Conservation (phyloP, 768 basidiomycete genomes). For the Pleurotus ostreatus region DNA sequence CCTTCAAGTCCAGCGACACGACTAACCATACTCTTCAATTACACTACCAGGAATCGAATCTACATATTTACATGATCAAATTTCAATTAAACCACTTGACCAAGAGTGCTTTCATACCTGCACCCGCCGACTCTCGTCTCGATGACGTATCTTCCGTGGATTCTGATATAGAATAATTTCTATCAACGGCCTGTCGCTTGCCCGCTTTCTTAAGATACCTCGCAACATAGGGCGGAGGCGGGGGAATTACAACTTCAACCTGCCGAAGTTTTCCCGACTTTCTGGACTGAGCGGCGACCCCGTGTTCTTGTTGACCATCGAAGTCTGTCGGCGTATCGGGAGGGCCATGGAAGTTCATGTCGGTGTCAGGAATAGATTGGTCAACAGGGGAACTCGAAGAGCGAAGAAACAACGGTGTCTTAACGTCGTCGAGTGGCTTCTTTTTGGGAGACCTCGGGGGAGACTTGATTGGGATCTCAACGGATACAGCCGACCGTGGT, state of each 20-base stretch:
- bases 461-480: background rate
- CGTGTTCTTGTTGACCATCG: no score
- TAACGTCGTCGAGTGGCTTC: background rate
- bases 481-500: background rate
- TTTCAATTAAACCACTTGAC: background rate
- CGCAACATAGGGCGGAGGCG: background rate
- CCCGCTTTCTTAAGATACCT: background rate
- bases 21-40: constrained; percentile 15
- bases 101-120: background rate
- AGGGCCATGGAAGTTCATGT: background rate
- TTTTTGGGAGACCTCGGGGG: background rate
- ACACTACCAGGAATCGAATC: constrained; percentile 14
- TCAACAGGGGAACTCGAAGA: background rate
- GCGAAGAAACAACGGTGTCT: background rate
- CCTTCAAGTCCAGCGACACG: background rate
- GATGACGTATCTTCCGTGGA: background rate
- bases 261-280: background rate
- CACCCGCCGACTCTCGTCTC: background rate
- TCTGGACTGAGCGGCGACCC: no score
- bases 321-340: no score
- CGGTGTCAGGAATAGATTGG: background rate
- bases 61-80: constrained; percentile 12
- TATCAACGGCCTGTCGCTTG: background rate
- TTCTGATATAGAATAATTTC: background rate
- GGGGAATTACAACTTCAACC: background rate